phyloP scores from a whole-genome alignment of 805 yeast genomes.

The Maudiozyma barnettii region DNA sequence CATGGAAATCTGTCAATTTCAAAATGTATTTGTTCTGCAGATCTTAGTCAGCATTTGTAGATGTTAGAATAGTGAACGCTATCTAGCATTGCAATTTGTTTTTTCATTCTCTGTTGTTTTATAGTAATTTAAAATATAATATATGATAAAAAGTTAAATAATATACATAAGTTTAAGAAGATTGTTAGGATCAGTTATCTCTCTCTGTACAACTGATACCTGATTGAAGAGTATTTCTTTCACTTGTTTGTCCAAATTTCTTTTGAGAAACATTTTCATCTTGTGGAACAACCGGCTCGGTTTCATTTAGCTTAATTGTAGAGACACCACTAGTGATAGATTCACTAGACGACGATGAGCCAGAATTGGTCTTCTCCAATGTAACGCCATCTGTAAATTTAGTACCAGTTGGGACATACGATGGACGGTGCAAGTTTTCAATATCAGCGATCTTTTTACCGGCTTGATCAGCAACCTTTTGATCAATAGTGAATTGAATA shows the following conservation, averaged over 20 bases:
- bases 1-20: too few species aligned
- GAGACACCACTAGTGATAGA: slow-evolving; percentile 11
- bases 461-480: slow-evolving; percentile 44
- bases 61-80: too few species aligned
- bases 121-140: background rate
- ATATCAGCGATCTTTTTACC: slow-evolving; percentile 26
- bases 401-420: slow-evolving; percentile 19
- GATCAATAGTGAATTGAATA: slow-evolving; percentile 74
- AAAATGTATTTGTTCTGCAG: too few species aligned
- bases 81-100: too few species aligned
- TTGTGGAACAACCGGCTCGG: slow-evolving; percentile 18
- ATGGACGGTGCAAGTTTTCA: slow-evolving; percentile 31
- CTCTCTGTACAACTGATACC: background rate
- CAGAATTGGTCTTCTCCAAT: slow-evolving; percentile 16
- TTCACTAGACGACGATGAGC: slow-evolving; percentile 22
- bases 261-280: background rate
- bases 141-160: background rate
- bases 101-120: background rate
- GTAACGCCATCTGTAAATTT: slow-evolving; percentile 6
- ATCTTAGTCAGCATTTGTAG: background rate
- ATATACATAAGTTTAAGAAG: background rate
- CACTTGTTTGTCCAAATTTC: background rate
- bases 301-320: slow-evolving; percentile 13
- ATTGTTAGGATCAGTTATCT: background rate
- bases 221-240: background rate